Conservation (phyloP, 495 filamentous ascomycete species). For the Ramalina peruviana region DNA sequence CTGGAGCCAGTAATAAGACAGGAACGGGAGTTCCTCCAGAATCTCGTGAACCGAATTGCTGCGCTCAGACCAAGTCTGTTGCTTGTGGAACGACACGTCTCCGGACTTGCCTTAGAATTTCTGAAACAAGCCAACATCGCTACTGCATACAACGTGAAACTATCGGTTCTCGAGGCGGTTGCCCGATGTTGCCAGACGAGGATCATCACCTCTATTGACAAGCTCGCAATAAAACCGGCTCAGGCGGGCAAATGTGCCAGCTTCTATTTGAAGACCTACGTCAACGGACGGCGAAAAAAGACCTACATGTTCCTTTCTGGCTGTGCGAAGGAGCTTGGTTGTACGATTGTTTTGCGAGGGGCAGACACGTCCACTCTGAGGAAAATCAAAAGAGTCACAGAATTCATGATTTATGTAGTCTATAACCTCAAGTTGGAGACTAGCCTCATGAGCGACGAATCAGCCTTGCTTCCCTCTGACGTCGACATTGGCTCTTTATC, state of each 20-base stretch:
- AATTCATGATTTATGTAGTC: constrained; percentile 98
- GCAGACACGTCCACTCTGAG: constrained; percentile 52
- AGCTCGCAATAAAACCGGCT: constrained; percentile 69
- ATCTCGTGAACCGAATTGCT: constrained; percentile 84
- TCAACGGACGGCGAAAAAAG: constrained; percentile 69
- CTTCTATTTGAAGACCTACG: constrained; percentile 91
- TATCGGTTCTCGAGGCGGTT: constrained; percentile 87
- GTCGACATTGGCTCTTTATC: constrained; percentile 23
- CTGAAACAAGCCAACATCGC: constrained; percentile 78
- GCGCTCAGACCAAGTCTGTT: constrained; percentile 72
- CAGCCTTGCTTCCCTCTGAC: constrained; percentile 67
- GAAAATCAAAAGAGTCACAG: constrained; percentile 84
- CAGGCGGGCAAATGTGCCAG: constrained; percentile 65
- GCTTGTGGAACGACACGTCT: constrained; percentile 79
- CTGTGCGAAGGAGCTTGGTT: constrained; percentile 83
- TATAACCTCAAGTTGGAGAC: constrained; percentile 97
- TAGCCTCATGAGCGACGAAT: constrained; percentile 90
- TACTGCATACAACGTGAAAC: constrained; percentile 91
- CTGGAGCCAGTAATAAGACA: constrained; percentile 93
- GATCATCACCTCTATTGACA: constrained; percentile 91
- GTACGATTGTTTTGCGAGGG: constrained; percentile 88
- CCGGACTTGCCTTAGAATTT: constrained; percentile 77
- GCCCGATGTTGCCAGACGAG: constrained; percentile 79
- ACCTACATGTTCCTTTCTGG: constrained; percentile 94
- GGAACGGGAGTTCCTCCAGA: constrained; percentile 86